A percentile compares a stretch with the other conserved stretches of the same genome.
Conservation (phyloP, 345 rosid species). For the Iberis pinnata region DNA sequence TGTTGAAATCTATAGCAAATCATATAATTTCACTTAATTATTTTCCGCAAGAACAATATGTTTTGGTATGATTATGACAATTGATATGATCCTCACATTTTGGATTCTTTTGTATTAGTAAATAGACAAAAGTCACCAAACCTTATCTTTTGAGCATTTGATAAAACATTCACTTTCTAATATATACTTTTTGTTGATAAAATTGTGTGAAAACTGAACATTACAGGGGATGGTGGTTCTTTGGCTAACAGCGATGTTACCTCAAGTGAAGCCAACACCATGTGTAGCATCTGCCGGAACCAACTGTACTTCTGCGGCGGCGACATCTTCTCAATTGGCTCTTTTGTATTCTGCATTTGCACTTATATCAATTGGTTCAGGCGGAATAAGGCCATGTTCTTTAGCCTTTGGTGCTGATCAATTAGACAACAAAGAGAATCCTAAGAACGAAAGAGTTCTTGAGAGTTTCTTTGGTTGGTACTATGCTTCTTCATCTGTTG, state of each 20-base stretch:
- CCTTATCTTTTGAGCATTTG: neutral
- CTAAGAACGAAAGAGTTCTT: slow-evolving; percentile 44
- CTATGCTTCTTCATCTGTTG: slow-evolving; percentile 47
- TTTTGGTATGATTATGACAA: slow-evolving; percentile 21
- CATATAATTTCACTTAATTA: slow-evolving; percentile 17
- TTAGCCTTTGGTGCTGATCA: slow-evolving; percentile 76
- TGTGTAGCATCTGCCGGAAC: slow-evolving; percentile 25
- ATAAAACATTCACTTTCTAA: neutral
- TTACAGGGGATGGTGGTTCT: slow-evolving; percentile 58
- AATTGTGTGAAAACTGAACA: neutral
- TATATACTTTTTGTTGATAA: no score
- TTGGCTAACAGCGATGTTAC: slow-evolving; percentile 70
- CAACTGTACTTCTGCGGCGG: slow-evolving; percentile 38
- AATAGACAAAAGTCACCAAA: neutral
- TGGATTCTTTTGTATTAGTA: slow-evolving; percentile 12
- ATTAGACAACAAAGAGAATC: slow-evolving; percentile 41
- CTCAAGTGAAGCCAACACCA: slow-evolving; percentile 48
- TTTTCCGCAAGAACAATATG: slow-evolving; percentile 17
- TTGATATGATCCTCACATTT: slow-evolving; percentile 7
- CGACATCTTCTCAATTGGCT: slow-evolving; percentile 40
- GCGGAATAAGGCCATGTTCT: slow-evolving; percentile 72
- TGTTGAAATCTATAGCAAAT: slow-evolving; percentile 15
- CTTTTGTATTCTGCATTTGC: slow-evolving; percentile 38
- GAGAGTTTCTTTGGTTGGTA: slow-evolving; percentile 70
- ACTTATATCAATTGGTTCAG: slow-evolving; percentile 62